Evolutionary conservation across 257 asterid genomes (phyloP), one percentile per base, ranked within the genome.

Genomic region (Osmanthus fragrans): DNA sequence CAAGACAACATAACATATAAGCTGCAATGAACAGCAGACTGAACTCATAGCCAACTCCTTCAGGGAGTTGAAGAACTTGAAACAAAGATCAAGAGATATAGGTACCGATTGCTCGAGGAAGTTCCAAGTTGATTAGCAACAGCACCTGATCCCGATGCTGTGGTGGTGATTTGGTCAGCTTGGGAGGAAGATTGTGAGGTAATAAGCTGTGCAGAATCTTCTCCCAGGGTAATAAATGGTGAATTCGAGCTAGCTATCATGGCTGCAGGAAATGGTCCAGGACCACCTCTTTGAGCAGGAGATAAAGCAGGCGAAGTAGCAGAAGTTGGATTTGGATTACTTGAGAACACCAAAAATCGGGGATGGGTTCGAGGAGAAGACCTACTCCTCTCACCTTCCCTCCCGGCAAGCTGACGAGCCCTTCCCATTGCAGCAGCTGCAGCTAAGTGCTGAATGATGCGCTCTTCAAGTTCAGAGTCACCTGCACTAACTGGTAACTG

Each of bases 341-440:
- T 86, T 2, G 98, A 92, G 73, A 89, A 91, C 82, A 94, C 93
- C 84, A 94, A 88, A 82, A 80, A 88, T 7, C 87, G 98, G 47
- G 97, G 94, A 45, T 90, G 97, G 21, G 89, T 92, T 73, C 90
- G 96, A 82, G 92, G 70, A 45, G 96, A 92, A 65, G 98, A 68
- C 70, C 98, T 85, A 71, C 76, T 73, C 86, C 97, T 84, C 78
- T 85, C 93, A 42, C 90, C 93, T 80, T 91, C 98, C 78, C 97
- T 86, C 80, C 97, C 85, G 73, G 94, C 92, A 36, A 92, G 81
- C 76, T 94, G 96, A 56, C 94, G 93, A 71, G 97, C 90, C 85
- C 97, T 87, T 70, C 97, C 97, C 98, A 91, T 92, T 4, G 97
- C 93, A 65, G 98, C 97, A 4, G 98, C 97, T 74, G 97, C 94